Evolutionary conservation across 805 yeast species (phyloP).

Genomic region (Yarrowia phangngaensis): DNA sequence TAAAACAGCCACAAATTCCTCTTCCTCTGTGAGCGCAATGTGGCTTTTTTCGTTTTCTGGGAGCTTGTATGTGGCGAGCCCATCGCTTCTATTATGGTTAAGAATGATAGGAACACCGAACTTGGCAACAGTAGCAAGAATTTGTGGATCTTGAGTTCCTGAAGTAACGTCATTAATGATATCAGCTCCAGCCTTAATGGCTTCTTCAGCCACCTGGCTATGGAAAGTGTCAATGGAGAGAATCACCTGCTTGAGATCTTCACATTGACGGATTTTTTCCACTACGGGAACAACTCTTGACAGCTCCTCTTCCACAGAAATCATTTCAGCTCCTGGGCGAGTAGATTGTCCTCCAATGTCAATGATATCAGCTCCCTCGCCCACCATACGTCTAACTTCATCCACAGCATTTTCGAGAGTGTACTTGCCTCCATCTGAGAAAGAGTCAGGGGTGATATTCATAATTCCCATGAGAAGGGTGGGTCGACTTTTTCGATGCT

Average conservation of each 20-base stretch:
- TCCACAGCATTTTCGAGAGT: constrained; percentile 44
- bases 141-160: constrained; percentile 63
- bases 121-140: constrained; percentile 66
- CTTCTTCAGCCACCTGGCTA: constrained; percentile 63
- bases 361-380: constrained; percentile 65
- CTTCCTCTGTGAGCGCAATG: constrained; percentile 32
- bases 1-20: constrained; percentile 49
- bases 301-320: constrained; percentile 62
- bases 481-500: constrained; percentile 41
- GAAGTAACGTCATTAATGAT: constrained; percentile 88
- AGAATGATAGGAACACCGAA: constrained; percentile 67
- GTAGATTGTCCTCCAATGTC: constrained; percentile 97
- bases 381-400: constrained; percentile 49
- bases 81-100: constrained; percentile 82
- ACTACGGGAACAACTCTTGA: constrained; percentile 68
- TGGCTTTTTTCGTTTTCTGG: constrained; percentile 48
- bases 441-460: constrained; percentile 91
- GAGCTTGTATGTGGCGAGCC: constrained; percentile 62
- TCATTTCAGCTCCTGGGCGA: constrained; percentile 72
- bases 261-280: constrained; percentile 51
- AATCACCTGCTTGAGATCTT: constrained; percentile 44
- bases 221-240: constrained; percentile 89
- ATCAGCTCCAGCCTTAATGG: constrained; percentile 76
- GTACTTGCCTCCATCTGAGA: constrained; percentile 77
- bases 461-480: constrained; percentile 83